These are phyloP conservation scores for Rosa multiflora DNA, from an alignment of 306 rosid genomes.

Conservation along the genomic window DNA sequence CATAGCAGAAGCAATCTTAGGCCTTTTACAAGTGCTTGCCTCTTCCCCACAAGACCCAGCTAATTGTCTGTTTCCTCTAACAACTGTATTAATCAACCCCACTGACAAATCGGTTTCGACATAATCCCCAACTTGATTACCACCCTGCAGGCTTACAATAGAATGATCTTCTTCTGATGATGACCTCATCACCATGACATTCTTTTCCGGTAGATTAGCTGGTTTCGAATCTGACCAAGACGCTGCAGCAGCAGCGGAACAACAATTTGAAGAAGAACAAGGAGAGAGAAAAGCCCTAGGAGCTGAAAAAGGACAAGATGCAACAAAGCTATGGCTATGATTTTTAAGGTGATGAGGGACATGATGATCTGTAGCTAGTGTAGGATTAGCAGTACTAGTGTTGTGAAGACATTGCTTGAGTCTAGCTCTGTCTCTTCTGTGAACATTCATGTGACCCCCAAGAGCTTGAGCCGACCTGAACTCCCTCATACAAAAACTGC, in stretches of 20 bases:
- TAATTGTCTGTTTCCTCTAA: constrained; percentile 30
- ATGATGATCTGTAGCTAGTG: not conserved
- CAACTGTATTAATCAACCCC: constrained; percentile 41
- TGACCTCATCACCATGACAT: constrained; percentile 3
- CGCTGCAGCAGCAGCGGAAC: not conserved
- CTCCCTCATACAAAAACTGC: constrained; percentile 76
- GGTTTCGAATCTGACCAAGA: constrained; percentile 21
- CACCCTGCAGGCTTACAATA: constrained; percentile 8
- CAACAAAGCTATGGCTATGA: not conserved
- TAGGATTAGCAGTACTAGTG: not conserved
- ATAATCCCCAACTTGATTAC: constrained; percentile 12
- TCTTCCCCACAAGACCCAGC: constrained; percentile 30
- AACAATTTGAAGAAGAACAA: constrained; percentile 11
- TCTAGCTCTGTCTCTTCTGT: constrained; percentile 80
- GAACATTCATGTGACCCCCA: constrained; percentile 98
- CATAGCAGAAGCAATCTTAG: constrained; percentile 24
- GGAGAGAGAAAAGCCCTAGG: constrained; percentile 29
- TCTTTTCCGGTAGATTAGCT: constrained; percentile 28
- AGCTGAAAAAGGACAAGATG: constrained; percentile 2
- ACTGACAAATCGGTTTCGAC: constrained; percentile 60
- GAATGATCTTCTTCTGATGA: constrained; percentile 18
- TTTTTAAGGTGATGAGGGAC: not conserved
- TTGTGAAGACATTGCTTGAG: constrained; percentile 54
- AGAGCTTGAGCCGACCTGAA: constrained; percentile 96
- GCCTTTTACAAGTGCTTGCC: constrained; percentile 38